Conservation (phyloP, 345 rosid genomes). For the Draba incana region DNA sequence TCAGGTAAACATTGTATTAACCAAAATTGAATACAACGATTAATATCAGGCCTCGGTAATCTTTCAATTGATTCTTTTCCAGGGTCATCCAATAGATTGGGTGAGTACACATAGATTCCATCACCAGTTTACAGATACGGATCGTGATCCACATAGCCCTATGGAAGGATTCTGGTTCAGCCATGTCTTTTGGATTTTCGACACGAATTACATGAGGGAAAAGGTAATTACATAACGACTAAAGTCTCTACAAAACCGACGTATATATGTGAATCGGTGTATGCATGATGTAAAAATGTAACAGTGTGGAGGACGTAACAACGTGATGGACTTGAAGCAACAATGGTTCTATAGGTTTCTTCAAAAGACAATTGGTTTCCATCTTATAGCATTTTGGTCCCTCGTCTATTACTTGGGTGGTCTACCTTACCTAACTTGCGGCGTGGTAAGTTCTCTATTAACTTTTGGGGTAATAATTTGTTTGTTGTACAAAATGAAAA, state of each 20-base stretch:
- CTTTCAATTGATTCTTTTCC: neutral
- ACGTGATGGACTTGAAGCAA: constrained; percentile 83
- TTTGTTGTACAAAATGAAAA: neutral
- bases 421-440: constrained; percentile 80
- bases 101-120: constrained; percentile 46
- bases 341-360: constrained; percentile 78
- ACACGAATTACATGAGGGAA: constrained; percentile 30
- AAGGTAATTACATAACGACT: constrained; percentile 21
- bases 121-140: constrained; percentile 42
- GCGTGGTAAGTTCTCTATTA: constrained; percentile 60
- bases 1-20: constrained; percentile 28
- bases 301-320: constrained; percentile 78
- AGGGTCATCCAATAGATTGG: constrained; percentile 48
- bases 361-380: constrained; percentile 56
- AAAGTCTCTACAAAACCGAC: neutral
- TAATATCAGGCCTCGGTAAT: neutral
- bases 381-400: constrained; percentile 57
- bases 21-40: neutral
- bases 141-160: constrained; percentile 47
- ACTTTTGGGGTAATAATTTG: neutral
- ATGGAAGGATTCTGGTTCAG: constrained; percentile 45
- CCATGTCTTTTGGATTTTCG: constrained; percentile 42
- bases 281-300: neutral
- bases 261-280: neutral
- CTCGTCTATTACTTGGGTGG: constrained; percentile 64